Evolutionary conservation across 1,139 yeast genomes (phyloP).

Genomic region (Sporopachydermia cereana): DNA sequence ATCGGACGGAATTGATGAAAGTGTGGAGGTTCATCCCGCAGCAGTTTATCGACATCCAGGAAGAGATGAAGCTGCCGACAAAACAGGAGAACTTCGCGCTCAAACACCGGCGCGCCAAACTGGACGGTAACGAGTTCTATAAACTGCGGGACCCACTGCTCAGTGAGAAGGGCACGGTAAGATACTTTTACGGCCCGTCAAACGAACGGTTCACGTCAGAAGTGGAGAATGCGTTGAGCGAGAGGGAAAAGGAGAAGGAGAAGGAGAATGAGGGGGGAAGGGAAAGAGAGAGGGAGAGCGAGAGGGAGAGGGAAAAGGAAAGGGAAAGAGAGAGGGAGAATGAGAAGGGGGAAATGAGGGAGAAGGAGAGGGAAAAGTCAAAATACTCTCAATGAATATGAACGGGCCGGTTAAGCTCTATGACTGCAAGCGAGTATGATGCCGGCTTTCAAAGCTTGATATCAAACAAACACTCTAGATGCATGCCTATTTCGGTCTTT

Average conservation of each 20-base stretch:
- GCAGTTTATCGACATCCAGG: not conserved
- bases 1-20: constrained; percentile 5
- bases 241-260: not conserved
- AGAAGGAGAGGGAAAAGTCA: not conserved
- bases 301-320: too few relatives aligned
- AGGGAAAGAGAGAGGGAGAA: too few relatives aligned
- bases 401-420: too few relatives aligned
- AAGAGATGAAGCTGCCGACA: not conserved
- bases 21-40: constrained; percentile 2
- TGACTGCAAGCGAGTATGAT: too few relatives aligned
- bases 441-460: too few relatives aligned
- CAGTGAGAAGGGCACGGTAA: constrained; percentile 19
- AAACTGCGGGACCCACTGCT: constrained; percentile 16
- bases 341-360: too few relatives aligned
- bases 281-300: too few relatives aligned
- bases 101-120: constrained; percentile 11
- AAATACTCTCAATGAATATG: too few relatives aligned
- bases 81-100: constrained; percentile 11
- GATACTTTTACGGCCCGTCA: constrained; percentile 13
- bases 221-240: not conserved
- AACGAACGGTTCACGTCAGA: not conserved
- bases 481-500: too few relatives aligned
- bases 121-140: not conserved
- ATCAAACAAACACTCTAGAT: too few relatives aligned
- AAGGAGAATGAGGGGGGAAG: too few relatives aligned